Conservation (phyloP, 805 yeast species). For the Barnettozyma californica region DNA sequence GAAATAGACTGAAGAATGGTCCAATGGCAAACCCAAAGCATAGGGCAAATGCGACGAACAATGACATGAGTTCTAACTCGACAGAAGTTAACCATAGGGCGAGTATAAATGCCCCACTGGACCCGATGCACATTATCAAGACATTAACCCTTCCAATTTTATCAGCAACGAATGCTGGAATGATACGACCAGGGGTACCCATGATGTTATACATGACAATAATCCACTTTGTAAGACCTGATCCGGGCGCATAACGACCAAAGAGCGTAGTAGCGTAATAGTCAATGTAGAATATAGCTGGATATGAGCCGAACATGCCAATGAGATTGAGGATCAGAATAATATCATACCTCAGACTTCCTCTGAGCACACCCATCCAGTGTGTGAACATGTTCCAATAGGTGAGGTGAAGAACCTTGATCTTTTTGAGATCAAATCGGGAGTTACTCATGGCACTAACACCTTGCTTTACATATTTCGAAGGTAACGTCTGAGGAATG, state of each 20-base stretch:
- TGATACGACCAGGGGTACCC: conserved; percentile 22
- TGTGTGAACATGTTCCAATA: conserved; percentile 8
- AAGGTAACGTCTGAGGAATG: conserved; percentile 17
- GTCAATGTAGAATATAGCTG: conserved; percentile 23
- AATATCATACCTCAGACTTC: conserved; percentile 5
- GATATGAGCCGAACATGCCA: conserved; percentile 22
- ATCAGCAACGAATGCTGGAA: conserved; percentile 21
- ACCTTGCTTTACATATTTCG: conserved; percentile 8
- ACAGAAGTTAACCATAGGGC: conserved; percentile 19
- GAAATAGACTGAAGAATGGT: conserved; percentile 20
- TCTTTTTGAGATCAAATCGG: conserved; percentile 8
- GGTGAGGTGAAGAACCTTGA: conserved; percentile 10
- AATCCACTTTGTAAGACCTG: conserved; percentile 12
- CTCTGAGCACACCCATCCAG: conserved; percentile 13
- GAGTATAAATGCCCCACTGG: conserved; percentile 10
- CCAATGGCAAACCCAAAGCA: conserved; percentile 20
- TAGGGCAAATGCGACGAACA: conserved; percentile 15
- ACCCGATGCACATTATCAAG: conserved; percentile 9
- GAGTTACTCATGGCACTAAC: conserved; percentile 18
- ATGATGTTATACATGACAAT: conserved; percentile 18
- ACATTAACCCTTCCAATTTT: conserved; percentile 19
- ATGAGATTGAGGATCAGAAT: conserved; percentile 15
- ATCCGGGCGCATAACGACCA: conserved; percentile 7
- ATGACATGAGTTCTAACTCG: conserved; percentile 8
- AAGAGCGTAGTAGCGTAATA: conserved; percentile 17